Percentiles rank a stretch among this genome's conserved stretches.
These are phyloP conservation scores for Camelina hispida DNA, from an alignment of 345 rosid genomes.

Conservation along the genomic window DNA sequence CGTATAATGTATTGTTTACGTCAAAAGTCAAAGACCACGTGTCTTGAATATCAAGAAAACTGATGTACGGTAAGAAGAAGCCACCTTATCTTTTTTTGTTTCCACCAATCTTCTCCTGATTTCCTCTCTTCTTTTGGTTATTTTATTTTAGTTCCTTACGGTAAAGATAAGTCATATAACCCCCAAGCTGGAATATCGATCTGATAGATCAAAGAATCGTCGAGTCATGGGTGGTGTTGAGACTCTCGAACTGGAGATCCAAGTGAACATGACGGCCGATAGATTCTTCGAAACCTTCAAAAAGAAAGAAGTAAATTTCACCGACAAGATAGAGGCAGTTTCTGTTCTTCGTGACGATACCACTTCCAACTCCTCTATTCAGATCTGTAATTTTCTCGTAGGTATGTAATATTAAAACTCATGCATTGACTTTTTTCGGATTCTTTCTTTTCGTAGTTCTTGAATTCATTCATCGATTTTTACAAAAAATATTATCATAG, in stretches of 20 bases:
- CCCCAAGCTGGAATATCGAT: no score
- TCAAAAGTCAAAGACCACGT: no score
- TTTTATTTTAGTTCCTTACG: no score
- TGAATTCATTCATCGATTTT: not conserved
- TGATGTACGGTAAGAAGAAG: not conserved
- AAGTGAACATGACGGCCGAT: constrained; percentile 36
- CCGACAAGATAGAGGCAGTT: constrained; percentile 36
- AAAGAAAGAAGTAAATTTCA: constrained; percentile 35
- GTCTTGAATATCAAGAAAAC: no score
- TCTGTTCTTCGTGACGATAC: constrained; percentile 32
- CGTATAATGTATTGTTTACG: not conserved
- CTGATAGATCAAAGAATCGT: not conserved
- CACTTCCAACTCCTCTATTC: constrained; percentile 30
- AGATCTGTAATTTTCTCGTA: constrained; percentile 31
- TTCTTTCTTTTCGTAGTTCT: constrained; percentile 12
- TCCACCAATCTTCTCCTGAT: no score
- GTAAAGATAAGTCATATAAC: no score
- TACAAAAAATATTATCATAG: constrained; percentile 1
- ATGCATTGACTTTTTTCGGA: not conserved
- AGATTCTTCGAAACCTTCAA: constrained; percentile 36
- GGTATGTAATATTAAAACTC: constrained; percentile 10
- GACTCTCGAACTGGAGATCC: constrained; percentile 35
- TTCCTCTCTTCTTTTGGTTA: not conserved
- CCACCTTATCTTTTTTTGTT: not conserved
- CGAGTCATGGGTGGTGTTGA: constrained; percentile 25